Conservation (phyloP, 2,329 filamentous ascomycete genomes). For the Diplodia sapinea region DNA sequence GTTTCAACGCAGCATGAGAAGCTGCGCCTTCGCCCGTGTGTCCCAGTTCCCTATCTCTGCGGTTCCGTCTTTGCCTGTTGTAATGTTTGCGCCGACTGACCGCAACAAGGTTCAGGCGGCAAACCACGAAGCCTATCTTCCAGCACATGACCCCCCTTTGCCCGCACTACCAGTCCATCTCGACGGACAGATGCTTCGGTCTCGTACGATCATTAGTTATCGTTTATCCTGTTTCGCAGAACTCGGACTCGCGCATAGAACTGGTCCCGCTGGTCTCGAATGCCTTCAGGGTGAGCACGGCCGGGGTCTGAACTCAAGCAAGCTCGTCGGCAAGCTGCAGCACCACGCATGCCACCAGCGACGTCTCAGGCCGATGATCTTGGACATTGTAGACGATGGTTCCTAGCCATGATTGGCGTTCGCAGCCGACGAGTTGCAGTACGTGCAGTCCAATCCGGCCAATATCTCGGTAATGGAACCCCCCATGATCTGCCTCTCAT, state of each 20-base stretch:
- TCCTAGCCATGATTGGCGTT: neutral
- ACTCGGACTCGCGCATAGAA: neutral
- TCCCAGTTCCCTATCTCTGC: neutral
- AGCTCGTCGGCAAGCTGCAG: neutral
- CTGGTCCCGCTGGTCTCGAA: neutral
- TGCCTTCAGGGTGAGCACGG: neutral
- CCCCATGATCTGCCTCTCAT: slow-evolving; percentile 18
- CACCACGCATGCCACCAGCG: slow-evolving; percentile 1
- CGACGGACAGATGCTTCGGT: neutral
- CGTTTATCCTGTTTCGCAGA: neutral
- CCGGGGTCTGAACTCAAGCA: neutral
- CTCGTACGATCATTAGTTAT: neutral
- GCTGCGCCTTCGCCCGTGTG: neutral
- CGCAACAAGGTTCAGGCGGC: neutral
- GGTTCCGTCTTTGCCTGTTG: neutral
- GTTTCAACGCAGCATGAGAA: neutral
- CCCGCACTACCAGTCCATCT: neutral
- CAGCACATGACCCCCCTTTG: neutral
- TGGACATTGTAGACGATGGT: neutral
- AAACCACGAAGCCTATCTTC: neutral
- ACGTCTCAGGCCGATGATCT: neutral
- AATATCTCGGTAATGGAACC: slow-evolving; percentile 20
- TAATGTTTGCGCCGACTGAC: neutral
- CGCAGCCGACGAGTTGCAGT: neutral
- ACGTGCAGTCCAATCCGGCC: slow-evolving; percentile 3